These are phyloP conservation scores for Ogataea kodamae DNA, from an alignment of 805 yeast genomes.

Conservation along the genomic window DNA sequence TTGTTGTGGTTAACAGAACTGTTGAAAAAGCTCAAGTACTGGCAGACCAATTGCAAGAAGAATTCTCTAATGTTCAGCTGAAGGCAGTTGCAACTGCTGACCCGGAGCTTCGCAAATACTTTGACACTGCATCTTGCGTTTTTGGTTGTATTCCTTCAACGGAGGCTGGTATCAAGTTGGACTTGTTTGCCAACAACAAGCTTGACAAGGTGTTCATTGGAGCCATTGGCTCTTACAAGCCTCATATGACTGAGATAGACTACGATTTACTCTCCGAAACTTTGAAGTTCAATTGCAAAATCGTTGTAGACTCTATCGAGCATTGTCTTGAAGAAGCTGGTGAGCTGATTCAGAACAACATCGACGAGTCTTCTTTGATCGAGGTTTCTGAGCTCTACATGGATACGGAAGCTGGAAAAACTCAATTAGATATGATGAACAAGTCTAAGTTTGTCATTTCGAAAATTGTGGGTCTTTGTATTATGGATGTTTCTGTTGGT, in stretches of 20 bases:
- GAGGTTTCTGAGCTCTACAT: conserved; percentile 43
- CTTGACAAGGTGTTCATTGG: conserved; percentile 42
- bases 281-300: conserved; percentile 36
- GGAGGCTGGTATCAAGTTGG: conserved; percentile 39
- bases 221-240: conserved; percentile 65
- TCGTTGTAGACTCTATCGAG: conserved; percentile 57
- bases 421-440: conserved; percentile 17
- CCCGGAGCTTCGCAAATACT: conserved; percentile 22
- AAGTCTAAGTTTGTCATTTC: conserved; percentile 39
- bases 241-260: conserved; percentile 63
- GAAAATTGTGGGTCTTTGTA: conserved; percentile 60
- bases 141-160: conserved; percentile 63
- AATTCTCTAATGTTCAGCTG: conserved; percentile 31
- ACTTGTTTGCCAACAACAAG: conserved; percentile 27
- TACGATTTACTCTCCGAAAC: conserved; percentile 37
- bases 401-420: conserved; percentile 2
- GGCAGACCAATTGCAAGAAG: conserved; percentile 27
- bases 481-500: conserved; percentile 61
- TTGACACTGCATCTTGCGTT: conserved; percentile 43
- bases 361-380: conserved; percentile 38
- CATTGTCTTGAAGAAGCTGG: conserved; percentile 63
- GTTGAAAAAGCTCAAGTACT: conserved; percentile 37
- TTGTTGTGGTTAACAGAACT: conserved; percentile 46
- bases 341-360: conserved; percentile 49
- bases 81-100: conserved; percentile 18